These are phyloP conservation scores for Scytalidium lignicola DNA, from an alignment of 2,329 filamentous ascomycete species.

Conservation along the genomic window DNA sequence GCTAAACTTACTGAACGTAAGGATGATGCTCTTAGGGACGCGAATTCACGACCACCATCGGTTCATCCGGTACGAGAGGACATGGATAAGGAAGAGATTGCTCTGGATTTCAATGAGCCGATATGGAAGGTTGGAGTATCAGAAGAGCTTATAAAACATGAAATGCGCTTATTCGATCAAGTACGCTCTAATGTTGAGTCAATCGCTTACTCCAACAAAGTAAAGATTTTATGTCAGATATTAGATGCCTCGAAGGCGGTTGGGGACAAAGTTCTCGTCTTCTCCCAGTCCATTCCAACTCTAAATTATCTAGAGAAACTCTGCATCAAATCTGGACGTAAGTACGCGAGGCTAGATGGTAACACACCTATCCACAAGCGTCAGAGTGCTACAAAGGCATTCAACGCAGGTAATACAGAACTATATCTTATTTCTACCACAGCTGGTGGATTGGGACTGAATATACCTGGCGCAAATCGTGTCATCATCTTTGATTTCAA, in stretches of 20 bases:
- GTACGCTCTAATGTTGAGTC: constrained; percentile 30
- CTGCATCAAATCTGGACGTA: constrained; percentile 44
- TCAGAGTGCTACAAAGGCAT: constrained; percentile 59
- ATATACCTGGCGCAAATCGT: constrained; percentile 77
- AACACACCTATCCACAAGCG: constrained; percentile 49
- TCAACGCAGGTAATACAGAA: constrained; percentile 54
- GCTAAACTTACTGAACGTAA: constrained; percentile 40
- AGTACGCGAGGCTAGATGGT: constrained; percentile 63
- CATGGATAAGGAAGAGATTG: constrained; percentile 13
- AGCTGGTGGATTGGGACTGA: constrained; percentile 78
- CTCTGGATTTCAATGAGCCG: constrained; percentile 17
- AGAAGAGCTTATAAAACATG: constrained; percentile 24
- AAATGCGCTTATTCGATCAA: constrained; percentile 32
- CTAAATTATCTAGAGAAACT: constrained; percentile 63
- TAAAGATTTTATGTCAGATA: constrained; percentile 62
- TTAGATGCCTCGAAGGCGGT: constrained; percentile 55
- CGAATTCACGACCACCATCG: background rate
- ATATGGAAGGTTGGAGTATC: constrained; percentile 23
- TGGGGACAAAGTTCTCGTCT: constrained; percentile 74
- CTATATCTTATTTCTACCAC: constrained; percentile 79
- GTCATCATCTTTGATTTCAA: constrained; percentile 81
- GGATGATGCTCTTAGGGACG: constrained; percentile 18
- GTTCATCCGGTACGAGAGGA: background rate
- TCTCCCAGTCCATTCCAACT: constrained; percentile 67
- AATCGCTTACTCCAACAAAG: constrained; percentile 60